Base-by-base conservation (phyloP, 495 filamentous ascomycete genomes). In the Penicillium canariense region DNA sequence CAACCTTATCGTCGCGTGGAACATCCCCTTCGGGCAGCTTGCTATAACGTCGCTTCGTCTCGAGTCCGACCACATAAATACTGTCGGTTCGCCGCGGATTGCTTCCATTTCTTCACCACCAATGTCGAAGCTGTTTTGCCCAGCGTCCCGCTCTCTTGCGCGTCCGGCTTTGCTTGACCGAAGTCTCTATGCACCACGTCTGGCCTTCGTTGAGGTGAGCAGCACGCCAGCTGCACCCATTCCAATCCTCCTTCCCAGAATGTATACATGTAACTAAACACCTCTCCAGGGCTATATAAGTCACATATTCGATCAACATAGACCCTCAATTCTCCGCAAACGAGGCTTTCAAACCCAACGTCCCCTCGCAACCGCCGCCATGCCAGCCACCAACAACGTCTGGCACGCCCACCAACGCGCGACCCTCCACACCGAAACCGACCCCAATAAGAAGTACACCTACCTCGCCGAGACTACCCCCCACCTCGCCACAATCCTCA, bases 401-500 rank as follows among this genome's bases (percentile, higher is more conserved):
- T 55, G 43, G 43, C 53, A 56, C n/a, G 28, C 48, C 26, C 55
- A 62, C 11, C 54, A 51, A 20, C 26, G 20, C 25, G 15, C 40
- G 6, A 17, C 35, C 17, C 10, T 35, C 2, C 47, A 48, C 30
- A 59, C 54, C 18, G 11, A 52, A 47, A 39, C 36, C 26, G 42
- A 58, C 40, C 30, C 48, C 15, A 55, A 30, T 7, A 52, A 62
- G 27, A 31, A 53, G 60, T 67, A 60, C 48, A 65, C 48, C 28
- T 61, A 52, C 12, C 68, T 60, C 22, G 36, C 67, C 36, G 67
- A 68, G 57, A 68, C 60, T 52, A 50, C 42, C 9, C 59, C 54
- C 36, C 67, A 71, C 54, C 32, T 54, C 28, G 68, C 68, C 52
- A 71, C 68, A 22, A 69, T 71, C 31, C 68, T 71, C 26, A 56